Base-by-base conservation (phyloP, 176 grass and related monocot species). In the Bothriochloa decipiens region DNA sequence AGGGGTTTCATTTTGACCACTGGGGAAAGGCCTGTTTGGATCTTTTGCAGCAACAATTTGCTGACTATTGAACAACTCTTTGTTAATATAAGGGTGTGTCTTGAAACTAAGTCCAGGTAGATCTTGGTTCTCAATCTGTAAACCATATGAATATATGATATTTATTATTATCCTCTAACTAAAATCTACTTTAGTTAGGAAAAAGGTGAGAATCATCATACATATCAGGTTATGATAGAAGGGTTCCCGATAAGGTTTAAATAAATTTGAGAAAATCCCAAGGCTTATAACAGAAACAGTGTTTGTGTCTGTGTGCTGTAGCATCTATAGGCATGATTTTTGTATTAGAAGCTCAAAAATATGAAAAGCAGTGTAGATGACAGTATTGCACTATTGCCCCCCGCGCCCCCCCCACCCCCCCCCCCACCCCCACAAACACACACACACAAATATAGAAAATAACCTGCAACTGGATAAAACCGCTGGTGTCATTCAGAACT, bases 381-480 rank as follows among this genome's bases (percentile, higher is more conserved):
- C 49, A 85, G 18, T 32, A 79, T 58, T 2, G 53, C 20, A 57
- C 18, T 17, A 57, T 22, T n/a, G 35, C 29, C 29, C 29, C 29
- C 29, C 29, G 29, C 29, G 29, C 29, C 29, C 29, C 29, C 29
- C 29, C 29, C 29, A 2, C 29, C 29, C 29, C 29, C 29, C 29
- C 29, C 29, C 29, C 29, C 29, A 2, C 29, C 29, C 29, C 29
- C n/a, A n/a, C n/a, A n/a, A n/a, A n/a, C n/a, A n/a, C 29, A 32
- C 29, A 32, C 29, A 32, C 29, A 32, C 29, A 32, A 32, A 32
- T 50, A 75, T 75, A 79, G 84, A 62, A 75, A 89, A 87, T 80
- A 71, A 97, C 94, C 94, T 97, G 92, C 72, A 97, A 79, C 73
- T 97, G 95, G 39, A 97, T 90, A 73, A 92, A 97, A 74, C 95